Percentiles rank a stretch among this genome's conserved stretches.
phyloP scores from a whole-genome alignment of 1,139 yeast species.

The Petasospora fabianii region DNA sequence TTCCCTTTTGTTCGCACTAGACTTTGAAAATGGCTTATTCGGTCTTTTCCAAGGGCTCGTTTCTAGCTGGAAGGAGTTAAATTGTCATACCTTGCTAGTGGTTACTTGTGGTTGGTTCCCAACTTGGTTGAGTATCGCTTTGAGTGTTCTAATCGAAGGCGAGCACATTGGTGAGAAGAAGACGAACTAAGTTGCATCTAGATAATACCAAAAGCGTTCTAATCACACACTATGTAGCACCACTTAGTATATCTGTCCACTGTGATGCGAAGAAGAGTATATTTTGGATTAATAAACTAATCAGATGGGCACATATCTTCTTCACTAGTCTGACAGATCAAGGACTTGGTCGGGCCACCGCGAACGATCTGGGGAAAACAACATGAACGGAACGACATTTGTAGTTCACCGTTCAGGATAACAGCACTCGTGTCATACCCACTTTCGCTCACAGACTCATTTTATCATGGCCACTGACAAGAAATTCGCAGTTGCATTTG shows the following conservation, averaged over 20 bases:
- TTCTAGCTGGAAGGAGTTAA: constrained; percentile 61
- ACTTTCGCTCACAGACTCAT: too few relatives aligned
- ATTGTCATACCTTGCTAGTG: constrained; percentile 86
- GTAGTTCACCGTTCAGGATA: too few relatives aligned
- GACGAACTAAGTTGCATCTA: constrained; percentile 2
- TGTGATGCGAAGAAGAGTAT: too few relatives aligned
- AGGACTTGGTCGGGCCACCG: too few relatives aligned
- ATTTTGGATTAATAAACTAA: too few relatives aligned
- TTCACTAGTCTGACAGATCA: too few relatives aligned
- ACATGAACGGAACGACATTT: too few relatives aligned
- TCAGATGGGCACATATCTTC: too few relatives aligned
- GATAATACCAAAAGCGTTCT: neutral
- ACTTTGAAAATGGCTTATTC: constrained; percentile 30
- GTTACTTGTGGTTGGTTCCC: constrained; percentile 79
- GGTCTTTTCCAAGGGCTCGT: constrained; percentile 39
- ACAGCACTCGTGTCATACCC: too few relatives aligned
- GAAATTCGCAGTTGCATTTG: constrained; percentile 71
- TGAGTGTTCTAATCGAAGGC: constrained; percentile 24
- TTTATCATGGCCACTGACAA: constrained; percentile 4
- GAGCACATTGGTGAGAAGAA: constrained; percentile 3
- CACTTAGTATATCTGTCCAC: too few relatives aligned
- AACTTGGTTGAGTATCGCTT: constrained; percentile 60
- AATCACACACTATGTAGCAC: neutral
- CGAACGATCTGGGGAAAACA: too few relatives aligned
- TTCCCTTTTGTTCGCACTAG: constrained; percentile 14